Conservation (phyloP, 108 stramenopile species). For the Skeletonema marinoi region DNA sequence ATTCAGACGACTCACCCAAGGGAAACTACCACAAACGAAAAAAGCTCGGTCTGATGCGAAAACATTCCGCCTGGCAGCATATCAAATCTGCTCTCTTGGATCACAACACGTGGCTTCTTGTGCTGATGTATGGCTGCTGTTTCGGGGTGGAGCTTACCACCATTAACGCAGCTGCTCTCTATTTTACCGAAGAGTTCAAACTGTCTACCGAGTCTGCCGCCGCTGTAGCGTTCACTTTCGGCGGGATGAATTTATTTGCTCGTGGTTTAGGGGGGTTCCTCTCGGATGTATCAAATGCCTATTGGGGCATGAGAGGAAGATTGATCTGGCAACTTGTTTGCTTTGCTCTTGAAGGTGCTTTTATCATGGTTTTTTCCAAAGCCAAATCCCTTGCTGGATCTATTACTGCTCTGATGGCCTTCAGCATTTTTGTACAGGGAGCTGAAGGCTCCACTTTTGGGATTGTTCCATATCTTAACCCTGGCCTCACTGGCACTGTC, state of each 20-base stretch:
- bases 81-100: slow-evolving; percentile 49
- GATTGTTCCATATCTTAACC: slow-evolving; percentile 64
- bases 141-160: slow-evolving; percentile 89
- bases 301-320: slow-evolving; percentile 78
- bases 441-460: slow-evolving; percentile 72
- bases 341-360: slow-evolving; percentile 65
- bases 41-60: slow-evolving; percentile 61
- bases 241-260: slow-evolving; percentile 81
- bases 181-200: slow-evolving; percentile 81
- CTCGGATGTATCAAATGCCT: slow-evolving; percentile 58
- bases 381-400: slow-evolving; percentile 59
- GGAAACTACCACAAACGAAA: slow-evolving; percentile 74
- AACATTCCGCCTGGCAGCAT: slow-evolving; percentile 28
- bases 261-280: slow-evolving; percentile 72
- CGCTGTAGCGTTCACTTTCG: slow-evolving; percentile 77
- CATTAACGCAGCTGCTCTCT: slow-evolving; percentile 74
- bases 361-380: slow-evolving; percentile 65
- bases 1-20: slow-evolving; percentile 86
- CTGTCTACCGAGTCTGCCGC: slow-evolving; percentile 76
- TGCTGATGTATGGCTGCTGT: slow-evolving; percentile 85
- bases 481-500: slow-evolving; percentile 57
- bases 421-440: slow-evolving; percentile 79
- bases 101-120: slow-evolving; percentile 79
- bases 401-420: slow-evolving; percentile 64
- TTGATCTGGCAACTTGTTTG: slow-evolving; percentile 52